Evolutionary conservation across 306 rosid species (phyloP).

Genomic region (Ceratonia siliqua): DNA sequence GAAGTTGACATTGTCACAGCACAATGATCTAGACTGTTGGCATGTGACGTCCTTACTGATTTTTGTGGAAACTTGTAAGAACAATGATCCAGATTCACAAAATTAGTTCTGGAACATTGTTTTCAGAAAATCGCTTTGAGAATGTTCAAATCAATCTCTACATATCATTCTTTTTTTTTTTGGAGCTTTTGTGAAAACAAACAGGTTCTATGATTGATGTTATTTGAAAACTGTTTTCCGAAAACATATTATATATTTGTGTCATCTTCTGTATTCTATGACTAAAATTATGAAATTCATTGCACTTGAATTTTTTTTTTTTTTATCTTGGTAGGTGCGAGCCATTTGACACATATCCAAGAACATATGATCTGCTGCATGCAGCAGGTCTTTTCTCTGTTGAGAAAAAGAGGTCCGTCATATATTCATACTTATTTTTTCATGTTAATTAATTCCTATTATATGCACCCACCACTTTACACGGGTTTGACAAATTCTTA

Average conservation of each 20-base stretch:
- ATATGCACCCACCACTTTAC: background rate
- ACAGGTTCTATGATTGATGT: background rate
- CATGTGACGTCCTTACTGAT: constrained; percentile 20
- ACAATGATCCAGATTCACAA: background rate
- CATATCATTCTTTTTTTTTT: background rate
- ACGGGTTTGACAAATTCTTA: constrained; percentile 9
- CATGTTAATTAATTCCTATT: background rate
- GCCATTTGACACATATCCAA: constrained; percentile 93
- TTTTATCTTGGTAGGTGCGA: constrained; percentile 67
- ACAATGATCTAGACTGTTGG: background rate
- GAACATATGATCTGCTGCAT: constrained; percentile 83
- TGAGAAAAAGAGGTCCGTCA: constrained; percentile 67
- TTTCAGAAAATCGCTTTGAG: background rate
- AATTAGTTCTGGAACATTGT: constrained; percentile 4
- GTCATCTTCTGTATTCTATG: background rate
- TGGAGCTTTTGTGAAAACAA: constrained; percentile 15
- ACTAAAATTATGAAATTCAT: background rate
- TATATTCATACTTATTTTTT: constrained; percentile 16
- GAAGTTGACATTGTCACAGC: background rate
- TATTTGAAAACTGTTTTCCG: background rate
- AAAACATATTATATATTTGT: constrained; percentile 9
- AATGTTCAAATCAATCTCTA: background rate
- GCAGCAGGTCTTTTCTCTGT: constrained; percentile 81
- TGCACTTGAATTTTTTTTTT: constrained; percentile 15
- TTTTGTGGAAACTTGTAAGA: constrained; percentile 16